Conservation (phyloP, 2,329 filamentous ascomycete species). For the Fusarium irregulare region DNA sequence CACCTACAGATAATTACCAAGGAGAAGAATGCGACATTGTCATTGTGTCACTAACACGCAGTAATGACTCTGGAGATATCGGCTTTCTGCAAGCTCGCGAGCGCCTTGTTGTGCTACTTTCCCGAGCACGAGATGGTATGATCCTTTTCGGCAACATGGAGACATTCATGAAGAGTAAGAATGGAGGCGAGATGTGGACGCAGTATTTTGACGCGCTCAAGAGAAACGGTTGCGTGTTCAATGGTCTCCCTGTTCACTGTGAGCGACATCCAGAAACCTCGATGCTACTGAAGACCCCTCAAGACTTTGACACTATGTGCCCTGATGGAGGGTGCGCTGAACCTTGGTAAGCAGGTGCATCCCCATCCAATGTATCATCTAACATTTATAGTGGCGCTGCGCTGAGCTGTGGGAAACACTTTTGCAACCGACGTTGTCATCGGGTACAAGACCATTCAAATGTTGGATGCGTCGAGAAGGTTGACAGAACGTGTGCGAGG, state of each 20-base stretch:
- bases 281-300: constrained; percentile 58
- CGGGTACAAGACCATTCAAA: constrained; percentile 68
- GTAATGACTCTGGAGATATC: constrained; percentile 72
- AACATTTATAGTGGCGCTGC: constrained; percentile 54
- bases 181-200: constrained; percentile 60
- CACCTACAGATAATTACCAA: constrained; percentile 75
- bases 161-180: constrained; percentile 70
- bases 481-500: constrained; percentile 62
- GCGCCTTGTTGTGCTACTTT: constrained; percentile 76
- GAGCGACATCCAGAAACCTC: constrained; percentile 66
- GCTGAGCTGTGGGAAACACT: constrained; percentile 69
- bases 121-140: constrained; percentile 71
- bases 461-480: constrained; percentile 46
- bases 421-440: constrained; percentile 72
- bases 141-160: constrained; percentile 77
- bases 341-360: constrained; percentile 63
- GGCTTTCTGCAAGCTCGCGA: constrained; percentile 76
- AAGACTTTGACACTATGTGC: constrained; percentile 70
- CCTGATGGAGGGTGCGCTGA: constrained; percentile 77
- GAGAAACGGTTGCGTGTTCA: constrained; percentile 62
- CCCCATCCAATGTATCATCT: neutral
- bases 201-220: constrained; percentile 68
- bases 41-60: constrained; percentile 73
- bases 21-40: constrained; percentile 82
- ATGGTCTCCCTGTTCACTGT: constrained; percentile 71